These are phyloP conservation scores for Aurinia saxatilis DNA, from an alignment of 345 rosid genomes.

Conservation along the genomic window DNA sequence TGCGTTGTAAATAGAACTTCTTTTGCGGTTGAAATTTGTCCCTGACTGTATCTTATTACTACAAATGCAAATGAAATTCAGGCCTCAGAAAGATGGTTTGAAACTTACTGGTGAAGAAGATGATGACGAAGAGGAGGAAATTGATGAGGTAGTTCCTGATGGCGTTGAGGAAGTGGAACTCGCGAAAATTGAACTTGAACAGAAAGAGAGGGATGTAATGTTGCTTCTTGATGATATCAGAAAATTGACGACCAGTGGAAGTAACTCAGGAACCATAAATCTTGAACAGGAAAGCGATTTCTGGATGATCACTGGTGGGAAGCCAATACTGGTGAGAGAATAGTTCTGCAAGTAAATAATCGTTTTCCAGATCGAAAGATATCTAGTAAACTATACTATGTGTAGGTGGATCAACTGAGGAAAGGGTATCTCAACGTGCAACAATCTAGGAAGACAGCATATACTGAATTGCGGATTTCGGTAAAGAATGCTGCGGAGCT, in stretches of 20 bases:
- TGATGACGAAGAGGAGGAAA: conserved; percentile 87
- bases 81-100: conserved; percentile 80
- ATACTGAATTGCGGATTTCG: conserved; percentile 54
- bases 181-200: conserved; percentile 75
- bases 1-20: not conserved
- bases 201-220: conserved; percentile 59
- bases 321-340: conserved; percentile 33
- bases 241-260: conserved; percentile 47
- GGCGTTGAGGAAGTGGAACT: conserved; percentile 94
- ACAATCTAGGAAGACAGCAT: conserved; percentile 68
- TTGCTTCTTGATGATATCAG: conserved; percentile 66
- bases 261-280: conserved; percentile 44
- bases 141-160: conserved; percentile 94
- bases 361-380: not conserved
- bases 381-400: not conserved
- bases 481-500: conserved; percentile 87
- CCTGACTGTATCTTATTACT: conserved; percentile 1
- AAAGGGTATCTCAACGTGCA: conserved; percentile 53
- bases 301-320: conserved; percentile 42
- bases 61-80: conserved; percentile 22
- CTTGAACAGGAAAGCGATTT: conserved; percentile 30
- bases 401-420: conserved; percentile 72
- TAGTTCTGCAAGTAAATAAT: not conserved
- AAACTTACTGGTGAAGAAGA: conserved; percentile 82
- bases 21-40: not conserved